Evolutionary conservation across 257 asterid species (phyloP).

Genomic region (Penstemon barbatus): DNA sequence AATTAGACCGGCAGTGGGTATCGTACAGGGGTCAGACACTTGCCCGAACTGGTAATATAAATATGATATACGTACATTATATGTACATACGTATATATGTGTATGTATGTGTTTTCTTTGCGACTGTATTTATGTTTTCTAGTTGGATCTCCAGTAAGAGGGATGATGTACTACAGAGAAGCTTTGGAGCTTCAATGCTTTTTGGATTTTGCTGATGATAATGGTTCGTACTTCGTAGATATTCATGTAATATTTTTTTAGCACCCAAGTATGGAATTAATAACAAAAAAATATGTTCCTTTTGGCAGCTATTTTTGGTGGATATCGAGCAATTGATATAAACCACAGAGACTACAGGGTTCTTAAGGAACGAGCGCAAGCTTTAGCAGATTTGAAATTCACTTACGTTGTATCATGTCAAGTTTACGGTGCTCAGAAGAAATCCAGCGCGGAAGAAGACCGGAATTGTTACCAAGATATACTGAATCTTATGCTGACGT

Average conservation of each 20-base stretch:
- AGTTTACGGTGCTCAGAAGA: slow-evolving; percentile 91
- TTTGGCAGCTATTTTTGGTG: slow-evolving; percentile 76
- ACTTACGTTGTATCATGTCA: slow-evolving; percentile 98
- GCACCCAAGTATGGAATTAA: background rate
- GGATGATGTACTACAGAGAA: slow-evolving; percentile 96
- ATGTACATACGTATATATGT: slow-evolving; percentile 3
- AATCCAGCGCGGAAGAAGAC: slow-evolving; percentile 69
- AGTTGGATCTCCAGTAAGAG: slow-evolving; percentile 66
- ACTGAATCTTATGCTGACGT: slow-evolving; percentile 90
- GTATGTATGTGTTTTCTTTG: background rate
- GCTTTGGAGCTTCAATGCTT: slow-evolving; percentile 95
- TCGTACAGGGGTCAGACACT: slow-evolving; percentile 98
- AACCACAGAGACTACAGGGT: slow-evolving; percentile 48
- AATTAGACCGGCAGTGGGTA: slow-evolving; percentile 85
- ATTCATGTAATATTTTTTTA: slow-evolving; percentile 22
- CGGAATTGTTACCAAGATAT: slow-evolving; percentile 79
- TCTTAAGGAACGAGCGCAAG: slow-evolving; percentile 72
- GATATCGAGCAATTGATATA: slow-evolving; percentile 69
- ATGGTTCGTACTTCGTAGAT: slow-evolving; percentile 73
- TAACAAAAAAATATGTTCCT: slow-evolving; percentile 15
- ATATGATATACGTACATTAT: slow-evolving; percentile 15
- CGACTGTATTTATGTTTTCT: slow-evolving; percentile 9
- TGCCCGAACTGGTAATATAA: slow-evolving; percentile 81
- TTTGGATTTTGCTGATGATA: slow-evolving; percentile 83
- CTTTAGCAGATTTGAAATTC: slow-evolving; percentile 94